Conservation (phyloP, 306 rosid species). For the Lithocarpus polystachyus region DNA sequence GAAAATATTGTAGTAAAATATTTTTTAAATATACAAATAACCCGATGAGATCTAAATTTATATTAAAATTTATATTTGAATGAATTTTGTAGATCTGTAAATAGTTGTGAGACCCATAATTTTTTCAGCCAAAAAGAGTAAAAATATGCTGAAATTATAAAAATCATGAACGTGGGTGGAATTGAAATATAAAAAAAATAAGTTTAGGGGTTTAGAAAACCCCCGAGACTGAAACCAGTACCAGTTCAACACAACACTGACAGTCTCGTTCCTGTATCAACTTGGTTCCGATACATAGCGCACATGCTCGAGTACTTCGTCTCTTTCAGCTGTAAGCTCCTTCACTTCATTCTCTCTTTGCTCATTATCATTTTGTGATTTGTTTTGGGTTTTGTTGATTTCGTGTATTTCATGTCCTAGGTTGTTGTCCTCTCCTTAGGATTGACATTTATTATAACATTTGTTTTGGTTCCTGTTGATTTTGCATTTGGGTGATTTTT, state of each 20-base stretch:
- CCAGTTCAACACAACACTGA: too few relatives aligned
- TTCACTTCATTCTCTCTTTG: neutral
- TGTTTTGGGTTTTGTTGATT: conserved; percentile 17
- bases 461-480: neutral
- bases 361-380: neutral
- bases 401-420: neutral
- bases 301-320: conserved; percentile 53
- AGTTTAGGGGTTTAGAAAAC: conserved; percentile 17
- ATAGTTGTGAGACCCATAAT: too few relatives aligned
- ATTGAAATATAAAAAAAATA: neutral
- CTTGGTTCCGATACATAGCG: conserved; percentile 53
- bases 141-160: neutral
- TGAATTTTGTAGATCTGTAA: too few relatives aligned
- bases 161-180: conserved; percentile 2
- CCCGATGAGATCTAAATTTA: too few relatives aligned
- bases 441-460: neutral
- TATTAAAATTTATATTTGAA: too few relatives aligned
- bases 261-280: conserved; percentile 50
- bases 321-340: conserved; percentile 56
- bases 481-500: neutral
- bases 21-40: too few relatives aligned
- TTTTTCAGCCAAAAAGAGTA: too few relatives aligned
- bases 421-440: neutral
- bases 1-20: too few relatives aligned
- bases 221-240: neutral